Percentiles rank a stretch among this genome's conserved stretches.
Evolutionary conservation across 176 grass and related monocot genomes (phyloP).

Genomic region (Rhynchospora tenuis): DNA sequence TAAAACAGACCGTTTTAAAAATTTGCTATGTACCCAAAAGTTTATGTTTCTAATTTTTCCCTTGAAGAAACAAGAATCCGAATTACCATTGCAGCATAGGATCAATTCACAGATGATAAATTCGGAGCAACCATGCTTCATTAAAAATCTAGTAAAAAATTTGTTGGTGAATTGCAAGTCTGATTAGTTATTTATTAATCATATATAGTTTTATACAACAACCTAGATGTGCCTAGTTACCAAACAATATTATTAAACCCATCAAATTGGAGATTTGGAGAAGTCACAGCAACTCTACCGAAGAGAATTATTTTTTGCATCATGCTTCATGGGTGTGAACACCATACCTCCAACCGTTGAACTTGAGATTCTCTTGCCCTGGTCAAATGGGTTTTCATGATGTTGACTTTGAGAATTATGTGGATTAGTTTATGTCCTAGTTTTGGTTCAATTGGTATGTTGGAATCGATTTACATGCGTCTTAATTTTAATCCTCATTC

Average conservation of each 20-base stretch:
- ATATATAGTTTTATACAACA: not conserved
- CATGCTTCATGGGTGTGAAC: not conserved
- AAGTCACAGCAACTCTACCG: not conserved
- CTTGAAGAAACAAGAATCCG: not conserved
- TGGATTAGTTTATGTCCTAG: not conserved
- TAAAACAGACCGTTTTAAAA: no score
- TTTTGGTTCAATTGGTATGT: not conserved
- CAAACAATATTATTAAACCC: not conserved
- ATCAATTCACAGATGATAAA: no score
- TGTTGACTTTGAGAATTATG: not conserved
- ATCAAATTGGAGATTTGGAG: not conserved
- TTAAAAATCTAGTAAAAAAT: not conserved
- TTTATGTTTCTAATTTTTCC: no score
- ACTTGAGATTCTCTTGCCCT: not conserved
- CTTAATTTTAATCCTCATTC: no score
- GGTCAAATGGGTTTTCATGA: not conserved
- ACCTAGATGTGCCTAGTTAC: not conserved
- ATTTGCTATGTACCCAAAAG: no score
- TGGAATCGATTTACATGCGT: no score
- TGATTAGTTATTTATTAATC: not conserved
- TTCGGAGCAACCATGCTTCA: not conserved
- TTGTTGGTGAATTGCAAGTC: not conserved
- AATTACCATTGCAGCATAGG: not conserved
- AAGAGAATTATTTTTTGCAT: not conserved
- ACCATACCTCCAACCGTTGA: not conserved